Evolutionary conservation across 306 rosid species (phyloP), one percentile per base, ranked within the genome.

Genomic region (Dalbergia cochinchinensis): DNA sequence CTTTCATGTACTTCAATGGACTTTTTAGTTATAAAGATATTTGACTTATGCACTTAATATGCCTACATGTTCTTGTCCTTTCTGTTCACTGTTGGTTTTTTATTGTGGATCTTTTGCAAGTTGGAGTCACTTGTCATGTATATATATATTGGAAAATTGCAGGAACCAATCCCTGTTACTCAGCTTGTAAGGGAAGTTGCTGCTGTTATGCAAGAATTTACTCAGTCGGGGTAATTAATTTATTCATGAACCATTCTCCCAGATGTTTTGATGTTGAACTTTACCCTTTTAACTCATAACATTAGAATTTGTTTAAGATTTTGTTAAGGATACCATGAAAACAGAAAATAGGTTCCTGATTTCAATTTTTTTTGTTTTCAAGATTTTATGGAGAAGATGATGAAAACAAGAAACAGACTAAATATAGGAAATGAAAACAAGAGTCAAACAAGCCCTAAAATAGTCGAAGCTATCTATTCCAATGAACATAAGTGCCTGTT

Each of bases 161-260:
- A 95, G 98, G 99, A 93, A 85, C 93, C 93, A 20, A 95, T 95
- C 83, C 98, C 96, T 53, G 99, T 93, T 69, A 91, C 99, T 33
- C 99, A 95, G 71, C 99, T 95, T 81, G 96, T 95, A 22, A 89
- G 98, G 92, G 98, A 95, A 89, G 93, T 91, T 65, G 99, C 97
- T 8, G 96, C 97, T 50, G 97, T 93, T 65, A 95, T 95, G 98
- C 96, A 95, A 88, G 99, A 95, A 83, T 95, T 95, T 81, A 93
- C 99, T 80, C 99, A 95, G 80, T 93, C 96, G 47, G 99, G 98
- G 98, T 95, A 90, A 84, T 47, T 48, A 50, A 45, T 70, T 80
- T 33, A 50, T 75, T 59, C 26, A 1, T 66, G 10, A 48, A 39
- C 18, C 42, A 45, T 22, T 34, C 65, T 33, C 51, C 37, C 69